These are phyloP conservation scores for Dothistroma pini DNA, from an alignment of 2,329 filamentous ascomycete species.

Conservation along the genomic window DNA sequence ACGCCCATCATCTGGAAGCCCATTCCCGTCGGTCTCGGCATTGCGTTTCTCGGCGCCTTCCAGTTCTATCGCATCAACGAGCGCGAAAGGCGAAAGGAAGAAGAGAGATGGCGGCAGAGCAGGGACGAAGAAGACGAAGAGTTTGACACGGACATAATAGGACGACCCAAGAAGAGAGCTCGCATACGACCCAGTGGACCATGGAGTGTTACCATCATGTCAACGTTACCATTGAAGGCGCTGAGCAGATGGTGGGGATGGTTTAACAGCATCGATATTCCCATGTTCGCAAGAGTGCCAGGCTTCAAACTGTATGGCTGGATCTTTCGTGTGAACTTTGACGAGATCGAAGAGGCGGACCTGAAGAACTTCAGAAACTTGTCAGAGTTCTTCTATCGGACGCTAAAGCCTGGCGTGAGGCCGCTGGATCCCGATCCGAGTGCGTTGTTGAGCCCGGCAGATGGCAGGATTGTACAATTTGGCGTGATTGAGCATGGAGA, in stretches of 20 bases:
- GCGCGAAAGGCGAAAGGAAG: conserved; percentile 42
- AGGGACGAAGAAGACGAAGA: conserved; percentile 44
- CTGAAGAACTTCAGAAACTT: conserved; percentile 89
- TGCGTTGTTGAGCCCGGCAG: conserved; percentile 80
- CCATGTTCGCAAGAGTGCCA: conserved; percentile 80
- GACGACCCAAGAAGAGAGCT: conserved; percentile 51
- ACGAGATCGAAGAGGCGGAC: conserved; percentile 83
- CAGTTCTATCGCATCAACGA: conserved; percentile 75
- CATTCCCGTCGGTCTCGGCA: conserved; percentile 80
- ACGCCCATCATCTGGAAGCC: conserved; percentile 83
- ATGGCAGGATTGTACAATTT: conserved; percentile 87
- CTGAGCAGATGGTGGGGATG: conserved; percentile 84
- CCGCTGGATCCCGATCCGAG: conserved; percentile 78
- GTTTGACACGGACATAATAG: conserved; percentile 26
- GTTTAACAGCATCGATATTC: conserved; percentile 86
- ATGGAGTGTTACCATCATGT: conserved; percentile 93
- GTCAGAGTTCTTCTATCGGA: conserved; percentile 95
- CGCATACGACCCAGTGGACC: conserved; percentile 78
- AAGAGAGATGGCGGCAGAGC: conserved; percentile 42
- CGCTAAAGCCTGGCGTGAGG: conserved; percentile 80
- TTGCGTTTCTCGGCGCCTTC: conserved; percentile 76
- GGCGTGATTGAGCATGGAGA: conserved; percentile 89
- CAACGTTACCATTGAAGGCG: conserved; percentile 84
- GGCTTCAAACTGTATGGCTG: conserved; percentile 90
- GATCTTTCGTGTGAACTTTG: conserved; percentile 85